Evolutionary conservation across 164 flowering plant species (phyloP).

Genomic region (Chloranthus sessilifolius): DNA sequence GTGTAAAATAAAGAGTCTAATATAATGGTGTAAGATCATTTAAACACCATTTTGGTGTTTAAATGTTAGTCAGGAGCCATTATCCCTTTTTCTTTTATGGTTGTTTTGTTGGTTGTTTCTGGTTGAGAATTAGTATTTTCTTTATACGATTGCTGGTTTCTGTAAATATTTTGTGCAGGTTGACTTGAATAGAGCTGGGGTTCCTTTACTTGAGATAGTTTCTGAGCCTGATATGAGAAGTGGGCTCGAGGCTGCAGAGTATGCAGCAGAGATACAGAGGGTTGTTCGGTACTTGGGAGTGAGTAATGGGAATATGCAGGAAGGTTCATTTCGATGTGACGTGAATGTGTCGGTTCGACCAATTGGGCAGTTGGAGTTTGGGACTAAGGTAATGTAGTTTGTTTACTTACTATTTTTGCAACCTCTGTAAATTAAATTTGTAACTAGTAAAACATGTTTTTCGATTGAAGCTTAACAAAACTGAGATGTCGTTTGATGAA

Average conservation of each 20-base stretch:
- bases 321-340: slow-evolving; percentile 96
- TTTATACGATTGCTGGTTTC: slow-evolving; percentile 3
- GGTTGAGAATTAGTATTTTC: slow-evolving; percentile 1
- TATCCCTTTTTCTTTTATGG: not conserved
- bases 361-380: slow-evolving; percentile 67
- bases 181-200: slow-evolving; percentile 95
- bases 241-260: slow-evolving; percentile 91
- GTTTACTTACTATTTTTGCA: not conserved
- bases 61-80: too few species aligned
- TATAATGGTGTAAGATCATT: too few species aligned
- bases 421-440: not conserved
- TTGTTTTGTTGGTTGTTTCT: not conserved
- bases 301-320: slow-evolving; percentile 95
- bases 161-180: slow-evolving; percentile 40
- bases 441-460: not conserved
- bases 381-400: slow-evolving; percentile 62
- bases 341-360: slow-evolving; percentile 91
- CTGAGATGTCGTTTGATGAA: too few species aligned
- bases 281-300: slow-evolving; percentile 85
- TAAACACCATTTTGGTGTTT: too few species aligned
- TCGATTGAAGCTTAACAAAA: too few species aligned
- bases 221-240: slow-evolving; percentile 94
- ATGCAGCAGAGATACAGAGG: slow-evolving; percentile 90
- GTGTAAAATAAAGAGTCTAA: too few species aligned
- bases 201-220: slow-evolving; percentile 94